Conservation (phyloP, 169 alveolate species). For the Plasmodium coatneyi region DNA sequence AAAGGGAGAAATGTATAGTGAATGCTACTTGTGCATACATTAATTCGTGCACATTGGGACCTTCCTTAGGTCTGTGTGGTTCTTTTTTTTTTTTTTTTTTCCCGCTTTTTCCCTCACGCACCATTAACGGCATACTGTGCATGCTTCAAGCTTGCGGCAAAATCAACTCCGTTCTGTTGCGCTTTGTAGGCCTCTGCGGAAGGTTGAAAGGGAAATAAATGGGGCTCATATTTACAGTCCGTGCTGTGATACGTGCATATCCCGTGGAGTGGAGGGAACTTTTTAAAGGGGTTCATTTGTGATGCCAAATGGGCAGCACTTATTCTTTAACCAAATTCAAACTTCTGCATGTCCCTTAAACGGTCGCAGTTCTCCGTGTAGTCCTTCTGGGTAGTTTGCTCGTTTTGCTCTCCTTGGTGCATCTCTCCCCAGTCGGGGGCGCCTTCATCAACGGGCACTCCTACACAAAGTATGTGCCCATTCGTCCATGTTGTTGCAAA, state of each 20-base stretch:
- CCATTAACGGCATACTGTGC: constrained; percentile 76
- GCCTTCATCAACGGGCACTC: neutral
- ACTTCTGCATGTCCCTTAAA: neutral
- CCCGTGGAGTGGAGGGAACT: neutral
- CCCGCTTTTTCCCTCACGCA: neutral
- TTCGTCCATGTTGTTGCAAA: neutral
- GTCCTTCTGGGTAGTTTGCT: neutral
- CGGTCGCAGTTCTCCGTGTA: neutral
- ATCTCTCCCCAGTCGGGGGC: neutral
- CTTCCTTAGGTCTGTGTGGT: neutral
- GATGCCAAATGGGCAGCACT: neutral
- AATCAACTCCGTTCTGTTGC: neutral
- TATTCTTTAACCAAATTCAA: neutral
- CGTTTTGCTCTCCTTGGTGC: neutral
- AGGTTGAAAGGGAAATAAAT: neutral
- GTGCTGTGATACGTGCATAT: neutral
- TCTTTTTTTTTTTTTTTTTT: neutral
- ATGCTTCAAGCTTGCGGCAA: constrained; percentile 57
- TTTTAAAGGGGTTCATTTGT: neutral
- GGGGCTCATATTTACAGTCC: neutral
- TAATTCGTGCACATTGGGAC: neutral
- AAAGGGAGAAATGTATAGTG: neutral
- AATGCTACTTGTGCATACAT: neutral
- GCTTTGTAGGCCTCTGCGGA: neutral
- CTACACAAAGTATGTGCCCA: neutral